Evolutionary conservation across 1,284 basidiomycete genomes (phyloP), one percentile per base, ranked within the genome.

Genomic region (Leccinum subfulvum): DNA sequence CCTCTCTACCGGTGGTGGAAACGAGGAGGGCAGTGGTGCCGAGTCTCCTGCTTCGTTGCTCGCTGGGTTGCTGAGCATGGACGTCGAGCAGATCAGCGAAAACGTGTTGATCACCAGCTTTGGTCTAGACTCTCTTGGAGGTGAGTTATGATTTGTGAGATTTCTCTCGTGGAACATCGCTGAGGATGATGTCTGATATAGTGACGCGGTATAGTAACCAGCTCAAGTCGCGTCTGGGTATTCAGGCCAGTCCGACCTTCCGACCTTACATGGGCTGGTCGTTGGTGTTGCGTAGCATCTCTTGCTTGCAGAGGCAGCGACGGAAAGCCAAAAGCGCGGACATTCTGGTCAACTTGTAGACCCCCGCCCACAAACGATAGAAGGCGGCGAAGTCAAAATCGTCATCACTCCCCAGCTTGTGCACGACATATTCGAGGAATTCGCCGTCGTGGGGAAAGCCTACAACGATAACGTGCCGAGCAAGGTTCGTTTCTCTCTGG

Each of bases 311-410:
- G 84, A 92, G 78, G 83, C 88, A 57, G 83, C 91, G 39, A 78
- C 37, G 16, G 56, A 56, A 56, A 56, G 77, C 18, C 95, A 97
- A 77, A 86, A 84, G 70, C 90, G 89, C 57, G 95, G 95, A 14
- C 88, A 92, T 74, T 83, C 91, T 0, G 94, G 92, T 37, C 87
- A 93, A 67, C 82, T 98, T 28, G 91, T 97, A 16, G 95, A 97
- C 71, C 95, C 94, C 14, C 88, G 94, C 47, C 92, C 91, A 61
- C 88, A 94, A 76, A 84, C 90, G 41, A 81, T 90, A 44, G 87
- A 91, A 62, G 84, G 84, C 59, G 92, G 92, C 44, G 89, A 94
- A 73, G 86, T 95, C 73, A 33, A 54, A 28, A 54, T 54, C 28
- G 53, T 54, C n/a, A 54, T 54, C 53, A 54, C 53, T 11, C 53